These are phyloP conservation scores for Rosellinia necatrix DNA, from an alignment of 2,329 filamentous ascomycete genomes.

Conservation along the genomic window DNA sequence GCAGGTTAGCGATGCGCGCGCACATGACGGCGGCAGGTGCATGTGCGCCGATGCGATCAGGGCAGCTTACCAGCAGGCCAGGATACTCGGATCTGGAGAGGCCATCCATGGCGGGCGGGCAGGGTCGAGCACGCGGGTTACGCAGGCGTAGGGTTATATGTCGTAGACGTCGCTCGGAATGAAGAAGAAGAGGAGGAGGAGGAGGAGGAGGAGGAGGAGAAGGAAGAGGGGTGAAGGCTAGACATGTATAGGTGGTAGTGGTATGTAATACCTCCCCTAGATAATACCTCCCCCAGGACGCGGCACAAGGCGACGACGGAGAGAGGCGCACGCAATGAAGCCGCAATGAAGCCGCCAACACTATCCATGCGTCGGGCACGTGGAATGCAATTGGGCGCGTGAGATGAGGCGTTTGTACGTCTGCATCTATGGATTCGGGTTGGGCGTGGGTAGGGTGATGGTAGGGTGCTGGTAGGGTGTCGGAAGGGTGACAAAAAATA, in stretches of 20 bases:
- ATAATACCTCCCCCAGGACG: no score
- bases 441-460: no score
- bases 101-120: conserved; percentile 64
- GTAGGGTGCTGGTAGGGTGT: not conserved
- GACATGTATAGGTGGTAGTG: conserved; percentile 36
- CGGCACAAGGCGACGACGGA: conserved; percentile 16
- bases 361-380: conserved; percentile 28
- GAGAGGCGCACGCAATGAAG: conserved; percentile 20
- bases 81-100: conserved; percentile 90
- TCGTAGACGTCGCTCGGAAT: conserved; percentile 29
- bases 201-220: no score
- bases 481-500: not conserved
- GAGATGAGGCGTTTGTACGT: conserved; percentile 2
- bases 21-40: conserved; percentile 46
- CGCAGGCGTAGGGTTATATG: conserved; percentile 38
- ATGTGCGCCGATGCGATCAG: no score
- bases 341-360: conserved; percentile 3
- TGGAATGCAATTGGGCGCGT: conserved; percentile 3
- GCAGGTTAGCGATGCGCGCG: conserved; percentile 25
- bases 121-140: conserved; percentile 36
- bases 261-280: no score
- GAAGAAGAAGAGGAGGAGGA: no score
- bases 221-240: conserved; percentile 36
- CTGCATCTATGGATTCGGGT: conserved; percentile 8
- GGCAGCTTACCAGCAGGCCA: conserved; percentile 79